Conservation (phyloP, 176 grass and related monocot genomes). For the Poa annua region DNA sequence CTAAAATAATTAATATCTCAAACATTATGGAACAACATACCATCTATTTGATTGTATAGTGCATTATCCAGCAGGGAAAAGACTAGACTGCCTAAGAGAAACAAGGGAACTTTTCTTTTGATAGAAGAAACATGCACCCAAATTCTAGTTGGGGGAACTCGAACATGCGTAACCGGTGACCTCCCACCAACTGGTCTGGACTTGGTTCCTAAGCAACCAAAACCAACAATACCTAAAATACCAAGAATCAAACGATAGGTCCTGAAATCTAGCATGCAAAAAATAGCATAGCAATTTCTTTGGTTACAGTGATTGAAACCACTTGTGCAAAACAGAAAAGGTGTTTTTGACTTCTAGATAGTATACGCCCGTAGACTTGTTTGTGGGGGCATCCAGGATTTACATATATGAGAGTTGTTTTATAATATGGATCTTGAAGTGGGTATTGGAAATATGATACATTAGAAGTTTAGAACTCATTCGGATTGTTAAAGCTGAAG, state of each 20-base stretch:
- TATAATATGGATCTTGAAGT: conserved; percentile 3
- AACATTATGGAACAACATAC: no score
- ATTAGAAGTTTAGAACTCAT: conserved; percentile 8
- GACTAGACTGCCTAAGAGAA: neutral
- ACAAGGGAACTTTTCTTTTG: neutral
- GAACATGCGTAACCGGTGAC: neutral
- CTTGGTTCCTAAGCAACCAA: neutral
- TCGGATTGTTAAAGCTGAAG: conserved; percentile 12
- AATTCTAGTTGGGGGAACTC: neutral
- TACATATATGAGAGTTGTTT: neutral
- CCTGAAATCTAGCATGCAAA: no score
- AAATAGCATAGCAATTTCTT: neutral
- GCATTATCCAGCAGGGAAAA: neutral
- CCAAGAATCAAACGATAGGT: no score
- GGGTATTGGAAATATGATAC: no score
- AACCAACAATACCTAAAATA: no score
- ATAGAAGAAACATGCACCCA: neutral
- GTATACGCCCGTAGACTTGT: neutral
- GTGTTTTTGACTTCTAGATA: neutral
- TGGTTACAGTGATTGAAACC: conserved; percentile 19
- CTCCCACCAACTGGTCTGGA: neutral
- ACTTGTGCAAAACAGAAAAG: neutral
- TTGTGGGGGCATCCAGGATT: neutral
- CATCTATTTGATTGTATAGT: neutral
- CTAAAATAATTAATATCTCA: neutral